Conservation (phyloP, 1,284 basidiomycete species). For the Ganoderma meredithae region DNA sequence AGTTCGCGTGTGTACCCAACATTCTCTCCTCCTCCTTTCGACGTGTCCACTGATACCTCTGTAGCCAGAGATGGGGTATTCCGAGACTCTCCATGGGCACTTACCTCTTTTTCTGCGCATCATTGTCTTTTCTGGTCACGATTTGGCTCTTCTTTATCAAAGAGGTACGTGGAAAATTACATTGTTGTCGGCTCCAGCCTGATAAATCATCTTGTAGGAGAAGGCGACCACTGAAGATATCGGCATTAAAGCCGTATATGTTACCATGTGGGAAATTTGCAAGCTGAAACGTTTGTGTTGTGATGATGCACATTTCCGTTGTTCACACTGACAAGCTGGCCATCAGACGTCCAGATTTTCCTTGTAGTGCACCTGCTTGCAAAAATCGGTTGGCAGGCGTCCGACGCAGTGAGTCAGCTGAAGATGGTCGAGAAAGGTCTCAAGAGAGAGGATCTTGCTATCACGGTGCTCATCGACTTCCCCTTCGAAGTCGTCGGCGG, state of each 20-base stretch:
- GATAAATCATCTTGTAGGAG: conserved; percentile 54
- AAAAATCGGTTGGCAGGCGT: conserved; percentile 96
- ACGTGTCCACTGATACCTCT: conserved; percentile 11
- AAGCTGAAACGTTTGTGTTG: conserved; percentile 81
- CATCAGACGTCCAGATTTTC: conserved; percentile 88
- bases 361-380: conserved; percentile 90
- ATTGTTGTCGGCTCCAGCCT: neutral
- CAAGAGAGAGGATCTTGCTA: conserved; percentile 93
- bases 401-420: conserved; percentile 91
- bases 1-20: conserved; percentile 75
- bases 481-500: conserved; percentile 97
- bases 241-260: conserved; percentile 91
- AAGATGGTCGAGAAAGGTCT: conserved; percentile 98
- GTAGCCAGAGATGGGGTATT: conserved; percentile 82
- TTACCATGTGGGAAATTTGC: conserved; percentile 94
- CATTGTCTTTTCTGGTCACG: conserved; percentile 85
- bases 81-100: conserved; percentile 84
- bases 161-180: conserved; percentile 62
- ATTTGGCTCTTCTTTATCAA: conserved; percentile 92
- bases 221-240: conserved; percentile 85
- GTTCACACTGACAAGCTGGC: neutral
- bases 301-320: too few relatives aligned
- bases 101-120: conserved; percentile 90
- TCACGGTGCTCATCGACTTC: conserved; percentile 96
- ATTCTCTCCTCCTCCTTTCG: neutral